These are phyloP conservation scores for Diaporthe vaccinii DNA, from an alignment of 2,329 filamentous ascomycete genomes.

Conservation along the genomic window DNA sequence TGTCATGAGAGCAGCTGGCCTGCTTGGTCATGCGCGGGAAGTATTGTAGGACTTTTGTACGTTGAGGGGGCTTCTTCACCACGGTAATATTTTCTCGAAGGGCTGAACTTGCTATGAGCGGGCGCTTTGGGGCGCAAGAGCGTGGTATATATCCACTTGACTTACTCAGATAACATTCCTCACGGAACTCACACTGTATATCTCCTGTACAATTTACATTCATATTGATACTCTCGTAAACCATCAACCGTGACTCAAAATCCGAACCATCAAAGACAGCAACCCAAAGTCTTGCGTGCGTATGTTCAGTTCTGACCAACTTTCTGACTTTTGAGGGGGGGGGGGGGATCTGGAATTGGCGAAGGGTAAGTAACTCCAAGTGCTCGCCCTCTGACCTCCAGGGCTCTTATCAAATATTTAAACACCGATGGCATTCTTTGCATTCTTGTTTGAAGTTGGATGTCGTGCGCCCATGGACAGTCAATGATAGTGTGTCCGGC, in stretches of 20 bases:
- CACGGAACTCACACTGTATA: background rate
- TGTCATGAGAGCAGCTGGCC: background rate
- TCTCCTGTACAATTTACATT: background rate
- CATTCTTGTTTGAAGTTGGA: background rate
- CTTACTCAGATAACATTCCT: constrained; percentile 8
- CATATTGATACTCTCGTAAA: background rate
- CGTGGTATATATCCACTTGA: background rate
- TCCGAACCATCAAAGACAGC: background rate
- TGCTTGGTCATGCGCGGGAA: background rate
- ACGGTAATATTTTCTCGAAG: background rate
- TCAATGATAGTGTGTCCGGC: background rate
- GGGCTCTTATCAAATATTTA: too few species aligned
- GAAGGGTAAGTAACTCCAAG: background rate
- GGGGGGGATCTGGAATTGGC: background rate
- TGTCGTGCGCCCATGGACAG: background rate
- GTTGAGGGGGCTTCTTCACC: background rate
- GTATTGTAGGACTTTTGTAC: background rate
- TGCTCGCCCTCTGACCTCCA: background rate
- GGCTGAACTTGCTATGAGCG: background rate
- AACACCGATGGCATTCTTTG: background rate
- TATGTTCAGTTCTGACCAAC: background rate
- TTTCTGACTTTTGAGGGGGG: background rate
- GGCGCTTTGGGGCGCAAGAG: background rate
- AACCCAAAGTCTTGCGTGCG: background rate
- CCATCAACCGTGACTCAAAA: rapidly evolving